Evolutionary conservation across 768 basidiomycete genomes (phyloP), one percentile per base, ranked within the genome.

Genomic region (Rhodotorula babjevae): DNA sequence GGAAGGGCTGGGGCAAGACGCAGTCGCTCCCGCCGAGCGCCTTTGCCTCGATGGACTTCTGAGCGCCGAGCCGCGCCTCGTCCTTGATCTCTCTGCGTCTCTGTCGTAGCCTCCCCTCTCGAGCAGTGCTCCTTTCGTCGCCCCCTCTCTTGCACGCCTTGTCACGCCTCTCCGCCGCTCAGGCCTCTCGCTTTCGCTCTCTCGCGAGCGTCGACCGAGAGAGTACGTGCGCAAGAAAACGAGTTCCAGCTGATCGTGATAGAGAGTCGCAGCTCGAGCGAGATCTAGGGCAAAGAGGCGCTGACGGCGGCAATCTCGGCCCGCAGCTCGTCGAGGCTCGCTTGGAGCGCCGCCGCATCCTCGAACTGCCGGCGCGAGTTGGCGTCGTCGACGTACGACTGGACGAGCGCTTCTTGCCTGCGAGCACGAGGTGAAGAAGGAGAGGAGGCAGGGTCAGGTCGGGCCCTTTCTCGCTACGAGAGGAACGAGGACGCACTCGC

Each of bases 291-390:
- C 15, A 65, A 64, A 5, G 59, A 29, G 19, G 44, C 55, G 31
- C 44, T 50, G 36, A 66, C 33, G 0, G 47, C 62, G 73, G 88
- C 87, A 63, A 97, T 93, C 83, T 95, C 94, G 21, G 79, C 84
- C 74, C 89, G 84, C 67, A 99, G 91, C 82, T 98, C 95, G 59
- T 83, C 84, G 63, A 97, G 80, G 80, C 89, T 94, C 46, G 82
- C 80, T 79, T 90, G 88, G 72, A 99, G 83, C 8, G 89, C 90
- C 81, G 90, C 90, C 23, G 90, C 90, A 79, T 99, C 96, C 81
- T 98, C 95, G 74, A 98, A 97, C 82, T 98, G 98, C 56, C 95
- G 85, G 76, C 89, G 89, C 4, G 87, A 85, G 81, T 88, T 89
- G 12, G 95, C 95, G 80, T 97, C 93, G 76, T 90, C 88, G 15